Conservation (phyloP, 352 stramenopile genomes). For the Phytophthora ohioensis region DNA sequence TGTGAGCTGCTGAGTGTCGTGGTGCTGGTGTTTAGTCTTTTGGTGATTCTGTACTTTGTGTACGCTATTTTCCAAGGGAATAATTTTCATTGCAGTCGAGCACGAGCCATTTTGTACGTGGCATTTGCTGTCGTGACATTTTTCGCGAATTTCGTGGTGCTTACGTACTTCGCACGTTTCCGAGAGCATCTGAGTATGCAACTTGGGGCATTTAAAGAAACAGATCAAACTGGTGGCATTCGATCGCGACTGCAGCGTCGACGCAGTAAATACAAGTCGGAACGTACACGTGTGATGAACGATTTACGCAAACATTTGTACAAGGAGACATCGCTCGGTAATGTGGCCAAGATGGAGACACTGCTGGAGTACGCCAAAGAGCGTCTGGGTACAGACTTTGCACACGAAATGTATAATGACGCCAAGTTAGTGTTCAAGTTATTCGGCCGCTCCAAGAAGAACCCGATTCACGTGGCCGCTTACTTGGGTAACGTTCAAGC, state of each 20-base stretch:
- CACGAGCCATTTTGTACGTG: conserved; percentile 51
- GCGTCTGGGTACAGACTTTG: conserved; percentile 65
- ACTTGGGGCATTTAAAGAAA: conserved; percentile 84
- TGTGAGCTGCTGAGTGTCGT: conserved; percentile 75
- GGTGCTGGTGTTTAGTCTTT: conserved; percentile 55
- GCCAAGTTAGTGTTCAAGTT: conserved; percentile 58
- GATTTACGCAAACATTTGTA: conserved; percentile 80
- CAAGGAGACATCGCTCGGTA: conserved; percentile 73
- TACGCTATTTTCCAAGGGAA: conserved; percentile 71
- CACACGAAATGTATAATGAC: conserved; percentile 66
- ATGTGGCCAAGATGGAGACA: conserved; percentile 63
- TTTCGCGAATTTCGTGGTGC: conserved; percentile 65
- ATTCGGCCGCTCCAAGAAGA: conserved; percentile 82
- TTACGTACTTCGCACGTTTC: conserved; percentile 87
- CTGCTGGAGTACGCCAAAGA: conserved; percentile 59
- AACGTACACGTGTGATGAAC: conserved; percentile 51
- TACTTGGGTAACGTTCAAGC: conserved; percentile 74
- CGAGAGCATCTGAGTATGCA: conserved; percentile 90
- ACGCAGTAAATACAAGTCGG: conserved; percentile 49
- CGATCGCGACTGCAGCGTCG: conserved; percentile 54
- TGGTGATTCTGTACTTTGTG: conserved; percentile 73
- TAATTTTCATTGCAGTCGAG: conserved; percentile 69
- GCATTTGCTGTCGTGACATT: conserved; percentile 59
- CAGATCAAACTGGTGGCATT: conserved; percentile 83
- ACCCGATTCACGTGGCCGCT: conserved; percentile 79